Conservation (phyloP, 768 basidiomycete species). For the Pseudohyphozyma bogoriensis region DNA sequence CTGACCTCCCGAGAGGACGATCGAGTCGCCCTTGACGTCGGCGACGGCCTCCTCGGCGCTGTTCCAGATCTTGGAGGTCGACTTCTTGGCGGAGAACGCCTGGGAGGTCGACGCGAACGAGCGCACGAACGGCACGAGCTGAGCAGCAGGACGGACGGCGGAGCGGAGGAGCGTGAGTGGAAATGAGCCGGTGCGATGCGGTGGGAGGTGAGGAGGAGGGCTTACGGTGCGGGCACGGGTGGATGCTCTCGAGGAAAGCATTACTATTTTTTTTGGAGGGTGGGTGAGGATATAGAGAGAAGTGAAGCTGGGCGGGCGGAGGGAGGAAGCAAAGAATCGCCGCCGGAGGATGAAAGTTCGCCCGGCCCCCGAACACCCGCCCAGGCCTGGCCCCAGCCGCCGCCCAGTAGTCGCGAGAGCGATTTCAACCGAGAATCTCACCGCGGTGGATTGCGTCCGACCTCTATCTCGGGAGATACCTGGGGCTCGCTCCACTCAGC, state of each 20-base stretch:
- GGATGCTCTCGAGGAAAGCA: background rate
- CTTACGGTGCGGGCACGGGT: background rate
- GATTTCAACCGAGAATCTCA: too few relatives aligned
- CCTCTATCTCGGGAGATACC: too few relatives aligned
- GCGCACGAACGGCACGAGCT: background rate
- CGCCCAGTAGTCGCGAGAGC: too few relatives aligned
- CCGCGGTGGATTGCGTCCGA: too few relatives aligned
- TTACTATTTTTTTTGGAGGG: too few relatives aligned
- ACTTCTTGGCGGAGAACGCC: constrained; percentile 1
- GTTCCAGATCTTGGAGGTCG: constrained; percentile 53
- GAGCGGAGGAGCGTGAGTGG: background rate
- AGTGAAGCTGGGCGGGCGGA: background rate
- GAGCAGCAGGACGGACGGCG: background rate
- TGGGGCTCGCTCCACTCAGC: too few relatives aligned
- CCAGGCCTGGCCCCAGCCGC: too few relatives aligned
- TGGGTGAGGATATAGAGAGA: background rate
- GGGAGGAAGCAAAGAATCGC: too few relatives aligned
- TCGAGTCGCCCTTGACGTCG: constrained; percentile 69
- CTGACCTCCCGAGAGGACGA: constrained; percentile 71
- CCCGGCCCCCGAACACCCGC: too few relatives aligned
- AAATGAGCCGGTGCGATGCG: background rate
- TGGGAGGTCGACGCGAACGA: background rate
- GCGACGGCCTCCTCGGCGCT: constrained; percentile 73
- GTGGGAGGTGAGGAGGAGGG: background rate
- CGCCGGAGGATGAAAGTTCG: too few relatives aligned